Percentiles rank a stretch among this genome's conserved stretches.
phyloP scores from a whole-genome alignment of 2,329 filamentous ascomycete genomes.

The Neocatenulostroma microsporum region DNA sequence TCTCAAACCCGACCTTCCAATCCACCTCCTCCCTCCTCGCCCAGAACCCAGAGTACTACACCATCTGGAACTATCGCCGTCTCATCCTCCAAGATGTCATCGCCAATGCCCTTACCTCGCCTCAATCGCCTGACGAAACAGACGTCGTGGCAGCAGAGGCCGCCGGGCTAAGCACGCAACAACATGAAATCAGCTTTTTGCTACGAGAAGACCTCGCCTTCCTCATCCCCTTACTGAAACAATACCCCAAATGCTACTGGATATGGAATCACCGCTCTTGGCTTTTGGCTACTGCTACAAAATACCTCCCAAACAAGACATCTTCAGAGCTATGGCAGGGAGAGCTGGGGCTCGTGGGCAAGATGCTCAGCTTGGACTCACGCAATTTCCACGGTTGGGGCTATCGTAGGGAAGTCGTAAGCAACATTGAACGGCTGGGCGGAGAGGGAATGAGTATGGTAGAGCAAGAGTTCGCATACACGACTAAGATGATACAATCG shows the following conservation, averaged over 20 bases:
- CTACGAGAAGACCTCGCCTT: conserved; percentile 71
- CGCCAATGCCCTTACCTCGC: conserved; percentile 27
- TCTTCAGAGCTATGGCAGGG: conserved; percentile 69
- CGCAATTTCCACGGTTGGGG: conserved; percentile 97
- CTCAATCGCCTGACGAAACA: conserved; percentile 7
- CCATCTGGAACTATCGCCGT: conserved; percentile 82
- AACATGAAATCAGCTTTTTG: conserved; percentile 41
- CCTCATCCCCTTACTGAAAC: conserved; percentile 71
- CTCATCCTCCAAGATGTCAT: conserved; percentile 59
- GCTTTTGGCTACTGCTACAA: conserved; percentile 66
- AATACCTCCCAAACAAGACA: conserved; percentile 48
- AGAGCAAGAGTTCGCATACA: conserved; percentile 80
- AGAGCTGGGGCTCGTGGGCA: conserved; percentile 72
- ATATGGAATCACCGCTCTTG: conserved; percentile 95
- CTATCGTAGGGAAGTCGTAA: conserved; percentile 73
- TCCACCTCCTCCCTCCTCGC: conserved; percentile 65
- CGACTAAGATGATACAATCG: conserved; percentile 74
- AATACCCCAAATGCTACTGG: conserved; percentile 97
- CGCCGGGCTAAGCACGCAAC: conserved; percentile 22
- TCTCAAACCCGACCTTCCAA: conserved; percentile 52
- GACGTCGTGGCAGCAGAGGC: conserved; percentile 21
- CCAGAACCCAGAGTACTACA: conserved; percentile 83
- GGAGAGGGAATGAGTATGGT: conserved; percentile 50
- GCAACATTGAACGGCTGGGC: conserved; percentile 58
- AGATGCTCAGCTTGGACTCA: conserved; percentile 79